These are phyloP conservation scores for Fusarium robinianum DNA, from an alignment of 2,329 filamentous ascomycete species.

Conservation along the genomic window DNA sequence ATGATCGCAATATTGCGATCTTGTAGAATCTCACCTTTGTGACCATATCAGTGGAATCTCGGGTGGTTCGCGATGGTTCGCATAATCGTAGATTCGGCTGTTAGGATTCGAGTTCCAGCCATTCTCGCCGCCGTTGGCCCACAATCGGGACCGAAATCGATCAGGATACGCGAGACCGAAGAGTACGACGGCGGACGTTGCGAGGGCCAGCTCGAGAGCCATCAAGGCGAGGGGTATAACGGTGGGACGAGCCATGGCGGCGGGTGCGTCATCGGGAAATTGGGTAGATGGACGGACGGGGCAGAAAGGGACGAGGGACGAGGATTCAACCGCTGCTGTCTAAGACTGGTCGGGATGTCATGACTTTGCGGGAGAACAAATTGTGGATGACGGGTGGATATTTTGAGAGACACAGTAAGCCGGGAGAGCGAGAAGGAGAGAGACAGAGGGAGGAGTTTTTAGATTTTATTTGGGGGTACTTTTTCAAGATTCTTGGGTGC, in stretches of 20 bases:
- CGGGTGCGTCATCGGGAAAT: too few species aligned
- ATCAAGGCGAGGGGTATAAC: conserved; percentile 15
- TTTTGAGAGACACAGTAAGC: neutral
- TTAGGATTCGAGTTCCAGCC: conserved; percentile 40
- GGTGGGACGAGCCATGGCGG: conserved; percentile 17
- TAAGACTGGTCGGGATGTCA: too few species aligned
- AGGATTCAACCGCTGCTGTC: neutral
- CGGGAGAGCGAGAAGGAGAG: neutral
- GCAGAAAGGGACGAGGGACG: neutral
- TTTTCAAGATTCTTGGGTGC: neutral
- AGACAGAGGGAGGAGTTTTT: conserved; percentile 7
- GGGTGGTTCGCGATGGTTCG: conserved; percentile 38
- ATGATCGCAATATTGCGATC: too few species aligned
- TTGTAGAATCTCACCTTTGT: conserved; percentile 24
- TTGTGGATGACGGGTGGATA: too few species aligned
- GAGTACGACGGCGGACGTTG: conserved; percentile 13
- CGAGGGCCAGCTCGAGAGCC: conserved; percentile 26
- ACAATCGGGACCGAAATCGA: conserved; percentile 31
- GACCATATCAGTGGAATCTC: conserved; percentile 37
- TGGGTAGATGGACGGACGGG: neutral
- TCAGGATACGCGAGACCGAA: conserved; percentile 35
- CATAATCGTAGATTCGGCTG: conserved; percentile 38
- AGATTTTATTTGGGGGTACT: neutral
- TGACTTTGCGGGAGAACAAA: too few species aligned
- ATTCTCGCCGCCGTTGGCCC: conserved; percentile 37